These are phyloP conservation scores for Metarhizium robertsii DNA, from an alignment of 2,329 filamentous ascomycete species.

Conservation along the genomic window DNA sequence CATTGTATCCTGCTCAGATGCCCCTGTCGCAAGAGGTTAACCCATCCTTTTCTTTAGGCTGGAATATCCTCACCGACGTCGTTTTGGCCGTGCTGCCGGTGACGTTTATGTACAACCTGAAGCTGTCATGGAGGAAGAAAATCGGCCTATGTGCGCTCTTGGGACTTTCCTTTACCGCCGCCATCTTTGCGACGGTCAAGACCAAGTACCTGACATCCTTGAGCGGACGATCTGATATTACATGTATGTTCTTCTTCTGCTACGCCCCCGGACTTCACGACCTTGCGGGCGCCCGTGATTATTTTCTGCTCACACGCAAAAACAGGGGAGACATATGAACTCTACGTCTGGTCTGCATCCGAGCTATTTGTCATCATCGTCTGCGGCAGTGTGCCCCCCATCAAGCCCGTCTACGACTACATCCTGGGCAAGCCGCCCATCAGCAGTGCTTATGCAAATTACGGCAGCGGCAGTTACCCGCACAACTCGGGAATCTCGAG, in stretches of 20 bases:
- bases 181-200: conserved; percentile 4
- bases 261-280: not conserved
- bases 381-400: conserved; percentile 6
- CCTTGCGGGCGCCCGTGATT: not conserved
- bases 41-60: not conserved
- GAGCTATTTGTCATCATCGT: conserved; percentile 7
- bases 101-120: conserved; percentile 4
- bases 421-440: not conserved
- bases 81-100: conserved; percentile 3
- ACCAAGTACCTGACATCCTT: not conserved
- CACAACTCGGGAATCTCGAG: not conserved
- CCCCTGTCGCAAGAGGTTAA: not conserved
- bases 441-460: not conserved
- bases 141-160: conserved; percentile 1
- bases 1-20: not conserved
- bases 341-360: conserved; percentile 4
- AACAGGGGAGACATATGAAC: not conserved
- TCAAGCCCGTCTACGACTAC: conserved; percentile 5
- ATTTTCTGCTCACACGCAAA: not conserved
- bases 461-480: not conserved
- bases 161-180: not conserved
- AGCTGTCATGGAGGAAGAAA: conserved; percentile 1
- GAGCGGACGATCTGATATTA: not conserved
- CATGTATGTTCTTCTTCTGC: not conserved
- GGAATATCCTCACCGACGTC: conserved; percentile 5